Evolutionary conservation across 2,329 filamentous ascomycete genomes (phyloP), one percentile per base, ranked within the genome.

Genomic region (Cladosporium sp.): DNA sequence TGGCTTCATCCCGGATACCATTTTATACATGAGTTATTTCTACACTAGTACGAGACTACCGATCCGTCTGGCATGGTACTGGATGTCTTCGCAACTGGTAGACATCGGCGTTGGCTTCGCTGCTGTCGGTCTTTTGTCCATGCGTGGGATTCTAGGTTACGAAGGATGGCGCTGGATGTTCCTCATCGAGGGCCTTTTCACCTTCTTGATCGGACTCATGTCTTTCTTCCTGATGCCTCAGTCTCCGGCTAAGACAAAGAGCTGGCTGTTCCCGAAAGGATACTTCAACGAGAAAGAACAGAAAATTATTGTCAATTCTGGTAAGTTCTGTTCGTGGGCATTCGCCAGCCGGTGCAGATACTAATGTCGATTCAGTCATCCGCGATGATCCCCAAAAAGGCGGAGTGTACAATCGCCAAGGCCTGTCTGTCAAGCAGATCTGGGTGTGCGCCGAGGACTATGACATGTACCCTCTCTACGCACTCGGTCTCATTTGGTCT

Each of bases 231-330:
- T 80, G 32, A 71, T 81, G 49, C 78, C 79, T 0, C 75, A 78
- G 4, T 79, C 88, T 0, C 89, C 90, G 0, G 88, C 87, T 0
- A 83, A 87, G 60, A 92, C 89, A 66, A 70, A 74, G 82, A 84
- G 28, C 75, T 82, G 56, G 81, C 91, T 65, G 86, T 84, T 62
- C 83, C 85, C 2, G 85, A 85, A 83, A 23, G 87, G 88, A 1
- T 89, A 88, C 88, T 90, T 89, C 75, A 85, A 79, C 1, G 88
- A 90, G 72, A 81, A 81, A 1, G 87, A 91, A 72, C 89, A 91
- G 71, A 84, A 86, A 65, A 89, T 89, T 69, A 82, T 89, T 67
- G 85, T 89, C 26, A 89, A 88, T 69, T 79, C 57, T 7, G 53
- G 53, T 57, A 5, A 21, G 53, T 30, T 21, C 1, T 14, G 2